These are phyloP conservation scores for Chaetomiaceae sp. DNA, from an alignment of 2,329 filamentous ascomycete species.

Conservation along the genomic window DNA sequence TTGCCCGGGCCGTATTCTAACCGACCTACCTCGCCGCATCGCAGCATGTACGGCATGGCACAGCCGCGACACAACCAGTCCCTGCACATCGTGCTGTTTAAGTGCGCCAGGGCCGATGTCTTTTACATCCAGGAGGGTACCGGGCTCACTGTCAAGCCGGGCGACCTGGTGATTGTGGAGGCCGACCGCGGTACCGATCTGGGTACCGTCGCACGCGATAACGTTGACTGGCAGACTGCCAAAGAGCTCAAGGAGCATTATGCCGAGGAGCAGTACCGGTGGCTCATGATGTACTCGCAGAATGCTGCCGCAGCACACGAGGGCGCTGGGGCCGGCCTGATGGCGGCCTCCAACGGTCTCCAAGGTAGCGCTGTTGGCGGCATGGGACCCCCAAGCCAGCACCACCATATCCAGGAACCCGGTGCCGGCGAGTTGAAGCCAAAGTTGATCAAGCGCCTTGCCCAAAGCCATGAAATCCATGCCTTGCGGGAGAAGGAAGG, in stretches of 20 bases:
- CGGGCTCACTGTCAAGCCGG: slow-evolving; percentile 81
- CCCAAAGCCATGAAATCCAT: slow-evolving; percentile 85
- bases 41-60: slow-evolving; percentile 55
- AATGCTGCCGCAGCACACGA: slow-evolving; percentile 61
- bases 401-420: slow-evolving; percentile 68
- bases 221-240: slow-evolving; percentile 81
- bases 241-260: slow-evolving; percentile 88
- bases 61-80: slow-evolving; percentile 63
- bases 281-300: slow-evolving; percentile 98
- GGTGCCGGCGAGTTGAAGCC: slow-evolving; percentile 77
- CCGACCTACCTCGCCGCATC: slow-evolving; percentile 56
- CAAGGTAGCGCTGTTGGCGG: slow-evolving; percentile 69
- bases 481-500: slow-evolving; percentile 92
- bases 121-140: slow-evolving; percentile 97
- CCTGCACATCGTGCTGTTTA: slow-evolving; percentile 90
- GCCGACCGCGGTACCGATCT: slow-evolving; percentile 94
- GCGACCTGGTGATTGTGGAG: slow-evolving; percentile 94
- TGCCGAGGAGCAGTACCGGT: slow-evolving; percentile 92
- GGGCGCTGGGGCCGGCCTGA: slow-evolving; percentile 55
- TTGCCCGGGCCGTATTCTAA: slow-evolving; percentile 42
- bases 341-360: slow-evolving; percentile 58
- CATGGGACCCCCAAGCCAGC: slow-evolving; percentile 65
- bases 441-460: slow-evolving; percentile 93
- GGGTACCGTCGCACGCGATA: slow-evolving; percentile 83
- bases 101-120: slow-evolving; percentile 89